Base-by-base conservation (phyloP, 2,329 filamentous ascomycete species). In the Diaporthe australafricana region DNA sequence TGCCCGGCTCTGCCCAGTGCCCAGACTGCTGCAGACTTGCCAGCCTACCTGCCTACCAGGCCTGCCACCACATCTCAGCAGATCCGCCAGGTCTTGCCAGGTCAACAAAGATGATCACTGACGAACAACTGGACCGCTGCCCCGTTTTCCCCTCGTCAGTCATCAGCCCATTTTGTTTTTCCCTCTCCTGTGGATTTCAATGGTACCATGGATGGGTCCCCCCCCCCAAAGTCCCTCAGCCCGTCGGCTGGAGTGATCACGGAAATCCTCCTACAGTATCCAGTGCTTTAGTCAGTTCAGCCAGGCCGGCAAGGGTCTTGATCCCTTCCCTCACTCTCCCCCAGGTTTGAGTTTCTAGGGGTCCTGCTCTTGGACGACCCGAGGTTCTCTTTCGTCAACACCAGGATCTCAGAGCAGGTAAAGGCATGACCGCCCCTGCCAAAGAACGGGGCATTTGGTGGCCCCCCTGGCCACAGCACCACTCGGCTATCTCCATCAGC, bases 401-500 rank as follows among this genome's bases (percentile, higher is more conserved):
- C 5, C 56, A 11, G 40, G 56, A 14, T 16, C 56, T 62, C 56
- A 38, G 42, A 38, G 55, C 55, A 60, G 5, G 38, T 30, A 20
- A n/a, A 35, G 35, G 32, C 57, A 63, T 48, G 57, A 40, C 25
- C 25, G 25, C 47, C 40, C 57, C 57, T 63, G 40, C 57, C 57
- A 47, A 25, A 17, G 57, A 20, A 63, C 57, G 57, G 57, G 14
- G 40, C 57, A 35, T n/a, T 22, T 3, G 57, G 57, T 63, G 57
- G 57, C 27, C 57, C 8, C 57, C 57, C 57, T 47, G 57, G 57
- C 25, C 25, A 40, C 57, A 63, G 40, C 57, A 35, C 57, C 57
- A 47, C 57, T 63, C 57, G 57, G 57, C 57, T 63, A 63, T 63
- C 57, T 63, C 57, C 57, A 63, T 63, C 57, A 63, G 27, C 40